Base-by-base conservation (phyloP, 2,329 filamentous ascomycete genomes). In the Arthrobotrys entomopaga region DNA sequence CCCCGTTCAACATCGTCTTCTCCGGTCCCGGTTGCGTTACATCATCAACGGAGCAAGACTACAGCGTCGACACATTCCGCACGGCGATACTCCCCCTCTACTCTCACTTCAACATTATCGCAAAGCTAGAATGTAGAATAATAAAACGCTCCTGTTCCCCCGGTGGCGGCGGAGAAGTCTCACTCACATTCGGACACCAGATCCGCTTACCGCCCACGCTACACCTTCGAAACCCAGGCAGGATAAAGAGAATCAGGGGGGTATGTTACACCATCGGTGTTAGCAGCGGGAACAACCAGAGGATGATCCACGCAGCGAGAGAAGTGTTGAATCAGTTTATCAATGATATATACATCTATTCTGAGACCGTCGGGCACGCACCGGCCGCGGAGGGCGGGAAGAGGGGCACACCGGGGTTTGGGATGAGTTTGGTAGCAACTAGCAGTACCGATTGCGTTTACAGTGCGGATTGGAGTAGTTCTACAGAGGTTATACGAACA, bases 241-340 rank as follows among this genome's bases (percentile, higher is more conserved):
- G 91, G 65, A 90, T 99, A 79, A 94, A 93, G 86, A 88, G 89
- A 78, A 91, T 99, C 77, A 87, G 94, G 66, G 95, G 95, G 71
- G 95, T 99, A 49, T 93, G 95, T 54, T 99, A 98, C 82, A 91
- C 91, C 65, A 93, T 92, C 0, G 95, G 96, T 53, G 93, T 98
- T 0, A 91, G 91, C 10, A 94, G 91, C 0, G 93, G 90, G 57
- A 97, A 97, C 81, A 99, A 98, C 81, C 91, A 90, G 76, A 87
- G 95, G 77, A 96, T 97, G 91, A 99, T 98, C 79, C 91, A 97
- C 79, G 88, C 90, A 1, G 93, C 93, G 10, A 86, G 94, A 78
- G 92, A 92, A 54, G 86, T 99, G 10, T 85, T 99, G 53, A 99
- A 99, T 81, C 86, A 89, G 3, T 86, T 99, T 66, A 90, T 91